These are phyloP conservation scores for Trichoderma polysporum DNA, from an alignment of 2,329 filamentous ascomycete genomes.

Conservation along the genomic window DNA sequence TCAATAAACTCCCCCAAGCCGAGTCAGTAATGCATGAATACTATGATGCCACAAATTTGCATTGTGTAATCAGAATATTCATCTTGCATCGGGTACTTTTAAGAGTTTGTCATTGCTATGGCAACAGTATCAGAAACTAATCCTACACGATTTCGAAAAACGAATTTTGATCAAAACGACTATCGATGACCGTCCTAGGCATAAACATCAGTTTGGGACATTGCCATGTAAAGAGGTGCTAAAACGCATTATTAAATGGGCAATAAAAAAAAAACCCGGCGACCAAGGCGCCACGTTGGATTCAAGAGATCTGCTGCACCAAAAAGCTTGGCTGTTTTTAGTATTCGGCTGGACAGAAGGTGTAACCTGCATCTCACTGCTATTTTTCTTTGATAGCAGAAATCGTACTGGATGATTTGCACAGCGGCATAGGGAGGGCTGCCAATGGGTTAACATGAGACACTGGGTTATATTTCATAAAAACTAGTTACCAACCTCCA, in stretches of 20 bases:
- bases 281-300: conserved; percentile 19
- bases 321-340: conserved; percentile 19
- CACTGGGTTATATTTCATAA: not conserved
- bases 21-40: not conserved
- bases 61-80: not conserved
- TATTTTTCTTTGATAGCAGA: conserved; percentile 5
- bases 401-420: conserved; percentile 11
- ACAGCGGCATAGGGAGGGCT: conserved; percentile 8
- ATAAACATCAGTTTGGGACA: conserved; percentile 23
- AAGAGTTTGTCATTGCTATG: conserved; percentile 7
- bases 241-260: conserved; percentile 5
- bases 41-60: not conserved
- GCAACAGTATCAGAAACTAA: conserved; percentile 14
- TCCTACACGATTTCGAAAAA: conserved; percentile 12
- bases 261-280: not conserved
- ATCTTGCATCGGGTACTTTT: not conserved
- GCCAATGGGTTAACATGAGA: not conserved
- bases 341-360: conserved; percentile 14
- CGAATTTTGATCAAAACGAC: conserved; percentile 8
- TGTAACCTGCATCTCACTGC: conserved; percentile 8
- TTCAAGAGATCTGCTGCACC: conserved; percentile 20
- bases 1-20: not conserved
- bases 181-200: conserved; percentile 20
- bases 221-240: conserved; percentile 17
- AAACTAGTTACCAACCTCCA: conserved; percentile 36